A percentile compares a stretch with the other conserved stretches of the same genome.
Evolutionary conservation across 2,329 filamentous ascomycete genomes (phyloP).

Genomic region (Neurospora crassa): DNA sequence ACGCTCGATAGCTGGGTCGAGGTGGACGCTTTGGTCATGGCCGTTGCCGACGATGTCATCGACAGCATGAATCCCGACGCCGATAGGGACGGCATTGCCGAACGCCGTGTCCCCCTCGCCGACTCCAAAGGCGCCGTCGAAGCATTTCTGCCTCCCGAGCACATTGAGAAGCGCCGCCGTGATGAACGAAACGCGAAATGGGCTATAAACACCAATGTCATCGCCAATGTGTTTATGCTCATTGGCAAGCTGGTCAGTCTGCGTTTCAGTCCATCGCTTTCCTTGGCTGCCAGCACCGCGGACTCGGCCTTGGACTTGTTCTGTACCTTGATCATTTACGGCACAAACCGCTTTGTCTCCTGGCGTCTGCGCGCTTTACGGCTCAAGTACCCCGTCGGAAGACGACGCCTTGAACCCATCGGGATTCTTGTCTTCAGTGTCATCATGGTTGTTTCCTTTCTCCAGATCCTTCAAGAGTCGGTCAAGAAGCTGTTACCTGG

Average conservation of each 20-base stretch:
- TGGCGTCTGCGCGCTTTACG: slow-evolving; percentile 43
- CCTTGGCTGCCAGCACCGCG: slow-evolving; percentile 50
- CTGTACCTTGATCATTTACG: slow-evolving; percentile 52
- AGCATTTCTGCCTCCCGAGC: slow-evolving; percentile 44
- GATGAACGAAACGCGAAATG: slow-evolving; percentile 39
- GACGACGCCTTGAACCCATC: slow-evolving; percentile 47
- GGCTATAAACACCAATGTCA: slow-evolving; percentile 27
- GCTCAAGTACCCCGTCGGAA: slow-evolving; percentile 48
- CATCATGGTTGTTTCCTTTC: slow-evolving; percentile 54
- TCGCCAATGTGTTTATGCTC: slow-evolving; percentile 14
- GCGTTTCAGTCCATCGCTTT: slow-evolving; percentile 35
- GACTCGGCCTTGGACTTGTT: slow-evolving; percentile 52
- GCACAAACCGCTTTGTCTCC: slow-evolving; percentile 46
- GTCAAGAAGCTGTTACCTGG: slow-evolving; percentile 44
- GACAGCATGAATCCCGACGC: slow-evolving; percentile 50
- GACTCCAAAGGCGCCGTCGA: slow-evolving; percentile 39
- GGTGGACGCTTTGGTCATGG: slow-evolving; percentile 7
- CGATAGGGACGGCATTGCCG: slow-evolving; percentile 45
- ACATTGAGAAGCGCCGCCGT: slow-evolving; percentile 36
- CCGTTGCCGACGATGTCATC: slow-evolving; percentile 42
- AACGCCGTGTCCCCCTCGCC: slow-evolving; percentile 41
- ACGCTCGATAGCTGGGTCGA: slow-evolving; percentile 8
- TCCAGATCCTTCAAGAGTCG: slow-evolving; percentile 53
- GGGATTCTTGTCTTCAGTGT: slow-evolving; percentile 55
- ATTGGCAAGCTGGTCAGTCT: slow-evolving; percentile 12